Base-by-base conservation (phyloP, 495 filamentous ascomycete species). In the Hypoxylon intermedium region DNA sequence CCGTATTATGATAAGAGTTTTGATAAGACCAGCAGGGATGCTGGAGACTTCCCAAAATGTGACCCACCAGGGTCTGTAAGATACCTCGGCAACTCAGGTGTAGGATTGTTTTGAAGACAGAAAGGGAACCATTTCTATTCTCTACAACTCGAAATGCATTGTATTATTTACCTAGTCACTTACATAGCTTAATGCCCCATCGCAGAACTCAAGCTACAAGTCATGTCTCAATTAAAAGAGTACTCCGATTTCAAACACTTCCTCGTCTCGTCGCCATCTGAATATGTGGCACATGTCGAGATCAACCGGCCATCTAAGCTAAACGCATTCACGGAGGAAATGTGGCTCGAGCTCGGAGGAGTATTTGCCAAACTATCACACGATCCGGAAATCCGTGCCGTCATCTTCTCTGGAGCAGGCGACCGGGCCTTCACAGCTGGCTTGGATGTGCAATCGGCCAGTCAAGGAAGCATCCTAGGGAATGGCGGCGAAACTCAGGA, bases 301-400 rank as follows among this genome's bases (percentile, higher is more conserved):
- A 97, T 96, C 77, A 93, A 96, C 79, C 85, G 94, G 6, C 85
- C 93, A 1, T 74, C 85, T 46, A 97, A 97, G 77, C 77, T 97
- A 71, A 98, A 98, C 74, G 87, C 94, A 51, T 98, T 97, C 74
- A 77, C 85, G 58, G 87, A 92, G 75, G 79, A 87, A 38, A 97
- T 97, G 91, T 98, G 93, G 92, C 76, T 87, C 38, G 90, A 96
- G 77, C 74, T 97, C 50, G 79, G 83, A 49, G 64, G 70, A 6
- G 75, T 97, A 70, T 96, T 98, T 79, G 71, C 76, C 55, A 75
- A 81, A 40, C 85, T 98, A 57, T 96, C 91, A 21, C 58, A 74
- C 52, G 86, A 90, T 71, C 79, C 90, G 1, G 76, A 84, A 31
- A 83, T 95, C 42, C 90, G 93, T 36, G 86, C 83, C 46, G 84